phyloP scores from a whole-genome alignment of 2,329 filamentous ascomycete genomes.

The Penicillium italicum region DNA sequence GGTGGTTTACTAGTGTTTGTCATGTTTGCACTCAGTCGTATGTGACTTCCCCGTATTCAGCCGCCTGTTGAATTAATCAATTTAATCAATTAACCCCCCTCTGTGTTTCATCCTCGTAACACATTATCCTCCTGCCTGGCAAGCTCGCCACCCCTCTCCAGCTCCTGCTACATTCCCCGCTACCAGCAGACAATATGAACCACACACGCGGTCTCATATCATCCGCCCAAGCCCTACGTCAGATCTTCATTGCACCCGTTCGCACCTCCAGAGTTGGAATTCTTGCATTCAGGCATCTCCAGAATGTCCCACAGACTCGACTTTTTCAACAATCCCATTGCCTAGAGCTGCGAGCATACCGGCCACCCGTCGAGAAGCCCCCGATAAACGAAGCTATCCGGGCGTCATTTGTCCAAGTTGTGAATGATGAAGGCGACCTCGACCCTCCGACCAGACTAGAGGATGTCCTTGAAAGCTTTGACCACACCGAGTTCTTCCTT shows the following conservation, averaged over 20 bases:
- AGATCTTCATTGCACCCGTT: conserved; percentile 27
- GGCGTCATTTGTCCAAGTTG: conserved; percentile 32
- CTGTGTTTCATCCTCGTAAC: background rate
- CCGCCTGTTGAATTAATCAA: no score
- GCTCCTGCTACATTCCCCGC: background rate
- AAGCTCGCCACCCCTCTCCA: background rate
- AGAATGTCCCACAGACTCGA: conserved; percentile 14
- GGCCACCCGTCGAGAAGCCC: conserved; percentile 12
- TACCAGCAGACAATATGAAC: conserved; percentile 25
- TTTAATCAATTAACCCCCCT: background rate
- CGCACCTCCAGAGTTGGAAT: conserved; percentile 14
- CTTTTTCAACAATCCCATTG: conserved; percentile 15
- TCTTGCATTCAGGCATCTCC: conserved; percentile 8
- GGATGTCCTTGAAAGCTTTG: conserved; percentile 43
- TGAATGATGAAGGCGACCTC: conserved; percentile 33
- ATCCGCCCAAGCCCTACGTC: conserved; percentile 32
- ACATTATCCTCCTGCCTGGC: background rate
- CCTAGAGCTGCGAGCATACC: conserved; percentile 8
- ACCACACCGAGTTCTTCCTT: conserved; percentile 51
- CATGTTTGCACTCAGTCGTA: background rate
- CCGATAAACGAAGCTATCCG: conserved; percentile 37
- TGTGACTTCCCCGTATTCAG: conserved; percentile 5
- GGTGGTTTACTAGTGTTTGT: background rate
- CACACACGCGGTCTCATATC: conserved; percentile 34
- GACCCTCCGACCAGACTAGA: conserved; percentile 28